These are phyloP conservation scores for Mycena maculata DNA, from an alignment of 768 basidiomycete species.

Conservation along the genomic window DNA sequence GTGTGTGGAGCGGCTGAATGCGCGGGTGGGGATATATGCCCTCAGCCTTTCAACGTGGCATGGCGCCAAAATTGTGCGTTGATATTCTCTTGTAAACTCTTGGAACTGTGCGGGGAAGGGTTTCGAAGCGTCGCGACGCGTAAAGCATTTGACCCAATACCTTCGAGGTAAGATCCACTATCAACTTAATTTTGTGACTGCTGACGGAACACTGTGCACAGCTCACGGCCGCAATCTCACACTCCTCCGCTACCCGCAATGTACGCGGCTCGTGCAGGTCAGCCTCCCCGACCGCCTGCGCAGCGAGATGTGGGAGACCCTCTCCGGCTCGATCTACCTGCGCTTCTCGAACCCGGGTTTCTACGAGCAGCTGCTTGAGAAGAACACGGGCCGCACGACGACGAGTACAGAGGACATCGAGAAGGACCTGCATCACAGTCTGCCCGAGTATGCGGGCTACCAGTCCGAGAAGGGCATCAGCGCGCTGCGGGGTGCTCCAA, in stretches of 20 bases:
- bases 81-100: too few relatives aligned
- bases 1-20: too few relatives aligned
- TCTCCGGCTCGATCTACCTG: conserved; percentile 93
- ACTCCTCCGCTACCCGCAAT: conserved; percentile 93
- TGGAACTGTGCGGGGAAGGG: too few relatives aligned
- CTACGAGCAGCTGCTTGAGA: conserved; percentile 79
- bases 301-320: conserved; percentile 98
- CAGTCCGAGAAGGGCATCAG: conserved; percentile 89
- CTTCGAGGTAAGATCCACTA: too few relatives aligned
- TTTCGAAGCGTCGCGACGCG: too few relatives aligned
- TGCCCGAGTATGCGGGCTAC: conserved; percentile 97
- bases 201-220: conserved; percentile 46
- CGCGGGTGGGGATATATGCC: too few relatives aligned
- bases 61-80: too few relatives aligned
- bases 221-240: conserved; percentile 96
- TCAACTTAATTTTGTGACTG: conserved; percentile 27
- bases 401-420: conserved; percentile 98
- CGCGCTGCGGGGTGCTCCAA: conserved; percentile 89
- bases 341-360: conserved; percentile 88
- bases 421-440: conserved; percentile 94
- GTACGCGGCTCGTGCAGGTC: conserved; percentile 96
- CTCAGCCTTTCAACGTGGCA: too few relatives aligned
- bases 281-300: conserved; percentile 94
- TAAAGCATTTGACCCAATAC: too few relatives aligned
- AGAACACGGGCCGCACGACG: conserved; percentile 81